A percentile compares a stretch with the other conserved stretches of the same genome.
phyloP scores from a whole-genome alignment of 306 rosid genomes.

The Astragalus glycyphyllos region DNA sequence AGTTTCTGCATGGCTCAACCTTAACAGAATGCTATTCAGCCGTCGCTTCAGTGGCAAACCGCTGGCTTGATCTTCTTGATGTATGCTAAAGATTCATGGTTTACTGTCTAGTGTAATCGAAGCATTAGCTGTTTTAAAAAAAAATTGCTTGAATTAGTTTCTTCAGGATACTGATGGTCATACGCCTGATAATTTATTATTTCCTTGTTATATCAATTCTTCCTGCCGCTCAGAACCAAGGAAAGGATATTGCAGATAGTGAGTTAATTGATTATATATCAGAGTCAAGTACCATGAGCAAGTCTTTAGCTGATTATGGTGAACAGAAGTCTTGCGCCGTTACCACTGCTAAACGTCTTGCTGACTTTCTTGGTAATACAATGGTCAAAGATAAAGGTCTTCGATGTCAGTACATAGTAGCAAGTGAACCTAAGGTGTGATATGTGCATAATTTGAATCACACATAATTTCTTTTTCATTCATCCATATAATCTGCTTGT shows the following conservation, averaged over 20 bases:
- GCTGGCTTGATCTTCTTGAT: constrained; percentile 99
- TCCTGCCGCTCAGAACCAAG: constrained; percentile 73
- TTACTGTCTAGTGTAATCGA: constrained; percentile 37
- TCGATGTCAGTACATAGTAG: constrained; percentile 93
- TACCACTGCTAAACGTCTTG: constrained; percentile 95
- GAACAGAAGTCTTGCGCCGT: constrained; percentile 91
- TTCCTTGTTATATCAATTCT: constrained; percentile 26
- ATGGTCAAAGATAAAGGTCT: constrained; percentile 99
- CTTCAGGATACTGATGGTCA: constrained; percentile 36
- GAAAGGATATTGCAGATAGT: constrained; percentile 85
- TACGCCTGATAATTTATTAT: constrained; percentile 17
- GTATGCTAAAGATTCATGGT: constrained; percentile 56
- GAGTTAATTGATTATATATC: constrained; percentile 97
- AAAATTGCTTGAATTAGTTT: constrained; percentile 29
- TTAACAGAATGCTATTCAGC: constrained; percentile 89
- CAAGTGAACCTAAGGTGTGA: constrained; percentile 93
- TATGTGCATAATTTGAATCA: constrained; percentile 16
- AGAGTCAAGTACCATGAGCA: constrained; percentile 99
- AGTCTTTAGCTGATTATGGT: constrained; percentile 94
- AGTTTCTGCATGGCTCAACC: constrained; percentile 92
- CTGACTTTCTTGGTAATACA: constrained; percentile 92
- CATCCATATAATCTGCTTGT: constrained; percentile 36
- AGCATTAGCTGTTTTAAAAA: constrained; percentile 21
- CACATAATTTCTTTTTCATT: constrained; percentile 30
- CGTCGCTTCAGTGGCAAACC: constrained; percentile 87